Base-by-base conservation (phyloP, 495 filamentous ascomycete genomes). In the Penicillium tannophilum region DNA sequence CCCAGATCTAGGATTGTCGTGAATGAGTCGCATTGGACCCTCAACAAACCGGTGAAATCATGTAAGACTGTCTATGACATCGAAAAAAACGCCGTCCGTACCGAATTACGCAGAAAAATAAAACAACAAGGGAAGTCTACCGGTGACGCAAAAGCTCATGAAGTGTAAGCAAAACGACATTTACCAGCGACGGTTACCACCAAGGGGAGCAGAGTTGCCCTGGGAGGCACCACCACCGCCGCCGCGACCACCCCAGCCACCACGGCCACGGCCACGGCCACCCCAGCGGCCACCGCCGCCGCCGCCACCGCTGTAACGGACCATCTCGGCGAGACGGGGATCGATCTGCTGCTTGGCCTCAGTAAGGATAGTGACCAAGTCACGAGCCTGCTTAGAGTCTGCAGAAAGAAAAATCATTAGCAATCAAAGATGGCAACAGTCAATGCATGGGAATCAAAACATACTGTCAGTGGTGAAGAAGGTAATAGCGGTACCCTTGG, bases 271-370 rank as follows among this genome's bases (percentile, higher is more conserved):
- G 76, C 60, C 76, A 56, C 82, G 70, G 54, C 88, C 81, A 60
- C 89, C 85, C 60, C 84, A 83, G 55, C 86, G 83, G 63, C 86
- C 77, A 68, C 88, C 82, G 54, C 92, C 82, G 54, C 92, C 90
- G 62, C 93, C 93, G 52, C 93, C 91, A 59, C 92, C 91, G 69
- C 90, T 81, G 75, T 92, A 97, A 72, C 94, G 90, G 55, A 87
- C 87, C 94, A 98, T 98, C 81, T 98, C 94, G 59, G 86, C 84
- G 58, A 98, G 89, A 76, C 90, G 86, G 66, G 94, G 94, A 69
- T 98, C 95, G 75, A 98, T 92, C 77, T 96, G 90, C 79, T 98
- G 94, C 82, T 98, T 98, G 61, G 94, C 93, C 77, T 98, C 94
- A 63, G 87, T 88, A 63, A 98, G 90, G 62, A 98, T 90, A 46